Evolutionary conservation across 2,329 filamentous ascomycete species (phyloP).

Genomic region (Sporothrix dimorphospora): DNA sequence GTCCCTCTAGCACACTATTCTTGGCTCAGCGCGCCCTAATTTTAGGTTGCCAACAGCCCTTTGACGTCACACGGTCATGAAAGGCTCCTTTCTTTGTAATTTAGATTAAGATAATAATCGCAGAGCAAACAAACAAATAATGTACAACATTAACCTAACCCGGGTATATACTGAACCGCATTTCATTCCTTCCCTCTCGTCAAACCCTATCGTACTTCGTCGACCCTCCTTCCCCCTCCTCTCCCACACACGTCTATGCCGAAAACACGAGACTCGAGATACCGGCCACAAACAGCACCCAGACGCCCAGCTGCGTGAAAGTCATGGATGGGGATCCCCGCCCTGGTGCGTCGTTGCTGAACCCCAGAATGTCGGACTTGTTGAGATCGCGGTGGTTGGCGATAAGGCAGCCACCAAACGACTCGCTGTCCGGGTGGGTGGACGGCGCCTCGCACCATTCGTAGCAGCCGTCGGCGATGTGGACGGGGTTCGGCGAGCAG

Average conservation of each 20-base stretch:
- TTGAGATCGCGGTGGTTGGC: not conserved
- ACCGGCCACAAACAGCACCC: not conserved
- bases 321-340: not conserved
- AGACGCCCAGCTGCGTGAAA: not conserved
- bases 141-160: no score
- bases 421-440: not conserved
- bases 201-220: no score
- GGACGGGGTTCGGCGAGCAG: slow-evolving; percentile 22
- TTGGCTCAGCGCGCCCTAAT: no score
- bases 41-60: no score
- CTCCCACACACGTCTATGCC: not conserved
- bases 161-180: no score
- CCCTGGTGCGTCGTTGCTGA: not conserved
- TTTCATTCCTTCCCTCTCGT: no score
- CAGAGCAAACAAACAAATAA: no score
- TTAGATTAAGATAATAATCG: no score
- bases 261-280: not conserved
- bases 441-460: slow-evolving; percentile 9
- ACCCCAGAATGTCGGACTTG: not conserved
- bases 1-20: no score
- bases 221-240: not conserved
- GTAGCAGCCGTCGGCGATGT: slow-evolving; percentile 21
- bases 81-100: no score
- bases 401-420: not conserved
- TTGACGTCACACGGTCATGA: no score